Evolutionary conservation across 768 basidiomycete genomes (phyloP).

Genomic region (Pulveroboletus ravenelii): DNA sequence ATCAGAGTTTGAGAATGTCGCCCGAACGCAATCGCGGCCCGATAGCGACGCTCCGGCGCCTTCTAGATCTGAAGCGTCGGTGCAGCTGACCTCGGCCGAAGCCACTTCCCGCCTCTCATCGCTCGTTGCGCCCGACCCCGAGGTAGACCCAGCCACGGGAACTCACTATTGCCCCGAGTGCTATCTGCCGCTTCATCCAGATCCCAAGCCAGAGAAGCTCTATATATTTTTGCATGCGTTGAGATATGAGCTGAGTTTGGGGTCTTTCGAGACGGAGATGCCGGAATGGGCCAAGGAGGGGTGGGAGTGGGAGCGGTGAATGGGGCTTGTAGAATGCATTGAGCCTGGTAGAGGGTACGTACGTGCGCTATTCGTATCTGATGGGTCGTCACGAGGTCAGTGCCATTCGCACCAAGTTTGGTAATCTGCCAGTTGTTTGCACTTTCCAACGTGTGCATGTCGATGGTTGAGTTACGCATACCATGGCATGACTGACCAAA

Average conservation of each 20-base stretch:
- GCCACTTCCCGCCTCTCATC: slow-evolving; percentile 36
- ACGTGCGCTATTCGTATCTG: too few relatives aligned
- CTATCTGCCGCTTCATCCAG: slow-evolving; percentile 87
- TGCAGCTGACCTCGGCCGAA: slow-evolving; percentile 44
- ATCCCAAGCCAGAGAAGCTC: slow-evolving; percentile 86
- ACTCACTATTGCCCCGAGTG: slow-evolving; percentile 82
- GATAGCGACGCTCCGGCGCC: neutral
- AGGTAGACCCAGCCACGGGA: slow-evolving; percentile 38
- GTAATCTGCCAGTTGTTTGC: too few relatives aligned
- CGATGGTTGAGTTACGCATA: too few relatives aligned
- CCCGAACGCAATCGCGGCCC: neutral
- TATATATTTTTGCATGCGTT: slow-evolving; percentile 96
- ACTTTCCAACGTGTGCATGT: too few relatives aligned
- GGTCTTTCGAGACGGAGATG: slow-evolving; percentile 80
- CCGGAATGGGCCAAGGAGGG: slow-evolving; percentile 84
- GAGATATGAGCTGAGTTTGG: slow-evolving; percentile 76
- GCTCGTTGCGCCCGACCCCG: slow-evolving; percentile 19
- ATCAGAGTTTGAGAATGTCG: neutral
- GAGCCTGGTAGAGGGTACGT: too few relatives aligned
- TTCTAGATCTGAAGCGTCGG: neutral
- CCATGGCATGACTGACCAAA: too few relatives aligned
- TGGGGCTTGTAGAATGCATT: neutral
- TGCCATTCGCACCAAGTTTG: too few relatives aligned
- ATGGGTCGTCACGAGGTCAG: too few relatives aligned
- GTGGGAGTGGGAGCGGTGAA: slow-evolving; percentile 55